phyloP scores from a whole-genome alignment of 768 basidiomycete species.

The Fibroporia radiculosa region DNA sequence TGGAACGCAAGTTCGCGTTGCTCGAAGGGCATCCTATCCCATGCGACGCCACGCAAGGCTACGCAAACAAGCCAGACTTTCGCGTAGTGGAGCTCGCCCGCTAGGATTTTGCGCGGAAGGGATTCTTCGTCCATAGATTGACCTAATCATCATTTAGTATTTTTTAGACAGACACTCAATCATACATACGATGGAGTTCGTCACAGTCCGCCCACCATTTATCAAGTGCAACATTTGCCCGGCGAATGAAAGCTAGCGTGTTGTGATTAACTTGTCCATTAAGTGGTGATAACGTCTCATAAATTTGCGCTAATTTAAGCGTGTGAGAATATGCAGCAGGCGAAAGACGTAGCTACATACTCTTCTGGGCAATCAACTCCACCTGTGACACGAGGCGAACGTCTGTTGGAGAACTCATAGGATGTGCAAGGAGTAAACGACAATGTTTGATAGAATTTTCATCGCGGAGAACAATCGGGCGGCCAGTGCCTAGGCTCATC shows the following conservation, averaged over 20 bases:
- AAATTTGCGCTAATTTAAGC: slow-evolving; percentile 70
- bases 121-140: slow-evolving; percentile 81
- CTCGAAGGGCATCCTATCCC: slow-evolving; percentile 96
- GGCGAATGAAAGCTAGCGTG: slow-evolving; percentile 79
- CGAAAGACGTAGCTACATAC: slow-evolving; percentile 33
- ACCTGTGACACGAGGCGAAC: slow-evolving; percentile 82
- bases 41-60: slow-evolving; percentile 82
- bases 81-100: slow-evolving; percentile 84
- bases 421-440: slow-evolving; percentile 72
- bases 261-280: slow-evolving; percentile 82
- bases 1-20: slow-evolving; percentile 93
- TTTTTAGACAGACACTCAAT: not conserved
- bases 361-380: slow-evolving; percentile 87
- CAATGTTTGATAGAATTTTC: slow-evolving; percentile 84
- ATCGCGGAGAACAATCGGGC: slow-evolving; percentile 84
- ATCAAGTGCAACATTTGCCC: slow-evolving; percentile 79
- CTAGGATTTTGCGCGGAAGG: slow-evolving; percentile 79
- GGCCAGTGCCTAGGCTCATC: slow-evolving; percentile 87
- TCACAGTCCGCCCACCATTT: slow-evolving; percentile 92
- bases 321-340: not conserved
- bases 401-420: slow-evolving; percentile 85
- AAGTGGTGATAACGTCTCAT: slow-evolving; percentile 80
- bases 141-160: slow-evolving; percentile 30
- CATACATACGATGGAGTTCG: slow-evolving; percentile 61
- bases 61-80: slow-evolving; percentile 95